Conservation (phyloP, 2,329 filamentous ascomycete species). For the Paramyrothecium roridum region DNA sequence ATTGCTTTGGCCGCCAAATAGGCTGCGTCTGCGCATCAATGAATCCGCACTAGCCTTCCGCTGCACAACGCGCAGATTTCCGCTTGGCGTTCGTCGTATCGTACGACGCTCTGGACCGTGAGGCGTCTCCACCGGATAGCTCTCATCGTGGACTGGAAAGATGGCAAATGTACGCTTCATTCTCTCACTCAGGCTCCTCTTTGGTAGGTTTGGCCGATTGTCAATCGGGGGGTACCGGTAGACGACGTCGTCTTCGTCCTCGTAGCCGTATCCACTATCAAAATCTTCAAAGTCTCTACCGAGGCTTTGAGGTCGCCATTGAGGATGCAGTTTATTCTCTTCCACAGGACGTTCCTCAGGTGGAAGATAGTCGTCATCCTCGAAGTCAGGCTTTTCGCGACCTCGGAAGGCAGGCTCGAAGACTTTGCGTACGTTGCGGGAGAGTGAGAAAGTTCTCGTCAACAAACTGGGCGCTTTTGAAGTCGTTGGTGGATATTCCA, state of each 20-base stretch:
- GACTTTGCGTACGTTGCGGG: constrained; percentile 33
- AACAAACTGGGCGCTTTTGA: constrained; percentile 41
- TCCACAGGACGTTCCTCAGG: constrained; percentile 47
- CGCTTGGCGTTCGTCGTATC: constrained; percentile 56
- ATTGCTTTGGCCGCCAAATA: constrained; percentile 32
- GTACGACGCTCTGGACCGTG: constrained; percentile 50
- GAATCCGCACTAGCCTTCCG: constrained; percentile 47
- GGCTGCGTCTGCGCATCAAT: constrained; percentile 20
- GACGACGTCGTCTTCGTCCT: constrained; percentile 34
- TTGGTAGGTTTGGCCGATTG: constrained; percentile 41
- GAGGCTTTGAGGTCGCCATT: constrained; percentile 55
- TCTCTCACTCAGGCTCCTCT: constrained; percentile 47
- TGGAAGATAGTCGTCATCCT: constrained; percentile 34
- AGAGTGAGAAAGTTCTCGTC: constrained; percentile 50
- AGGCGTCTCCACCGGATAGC: constrained; percentile 25
- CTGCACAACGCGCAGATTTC: constrained; percentile 57
- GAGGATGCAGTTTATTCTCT: constrained; percentile 54
- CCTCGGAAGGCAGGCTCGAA: constrained; percentile 20
- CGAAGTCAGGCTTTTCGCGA: constrained; percentile 21
- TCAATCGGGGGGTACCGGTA: constrained; percentile 47
- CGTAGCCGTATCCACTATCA: constrained; percentile 26
- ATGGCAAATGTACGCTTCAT: constrained; percentile 61
- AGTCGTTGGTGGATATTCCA: constrained; percentile 36
- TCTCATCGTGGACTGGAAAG: constrained; percentile 45
- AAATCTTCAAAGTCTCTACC: constrained; percentile 24